Evolutionary conservation across 495 filamentous ascomycete genomes (phyloP).

Genomic region (Xylaria castorea): DNA sequence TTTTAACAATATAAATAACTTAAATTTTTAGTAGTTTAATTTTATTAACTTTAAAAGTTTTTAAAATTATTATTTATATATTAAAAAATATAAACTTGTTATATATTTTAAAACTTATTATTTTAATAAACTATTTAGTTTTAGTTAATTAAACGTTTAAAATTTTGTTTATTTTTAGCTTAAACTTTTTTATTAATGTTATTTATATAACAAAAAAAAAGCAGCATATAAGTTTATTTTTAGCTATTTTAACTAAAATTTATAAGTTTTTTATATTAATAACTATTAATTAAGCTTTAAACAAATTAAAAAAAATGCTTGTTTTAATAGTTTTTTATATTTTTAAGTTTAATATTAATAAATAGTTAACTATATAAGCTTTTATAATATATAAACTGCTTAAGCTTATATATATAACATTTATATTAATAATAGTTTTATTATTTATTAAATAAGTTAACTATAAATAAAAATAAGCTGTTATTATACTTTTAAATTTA

Average conservation of each 20-base stretch:
- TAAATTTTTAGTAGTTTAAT: not conserved
- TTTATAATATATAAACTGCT: not conserved
- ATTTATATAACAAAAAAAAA: not conserved
- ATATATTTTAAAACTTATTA: too few relatives aligned
- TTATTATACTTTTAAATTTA: too few relatives aligned
- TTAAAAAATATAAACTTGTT: not conserved
- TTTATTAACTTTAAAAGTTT: not conserved
- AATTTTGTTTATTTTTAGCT: not conserved
- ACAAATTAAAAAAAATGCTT: not conserved
- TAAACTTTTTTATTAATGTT: not conserved
- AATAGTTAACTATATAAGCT: not conserved
- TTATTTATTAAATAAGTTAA: not conserved
- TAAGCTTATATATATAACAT: not conserved
- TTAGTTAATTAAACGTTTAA: not conserved
- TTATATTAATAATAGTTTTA: not conserved
- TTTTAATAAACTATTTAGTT: not conserved
- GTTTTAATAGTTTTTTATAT: not conserved
- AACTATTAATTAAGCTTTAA: not conserved
- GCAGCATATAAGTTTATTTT: too few relatives aligned
- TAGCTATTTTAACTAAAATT: not conserved
- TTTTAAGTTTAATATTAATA: not conserved
- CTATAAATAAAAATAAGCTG: not conserved
- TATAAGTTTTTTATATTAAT: not conserved
- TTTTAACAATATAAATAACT: not conserved
- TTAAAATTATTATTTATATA: not conserved